Evolutionary conservation across 1,284 basidiomycete genomes (phyloP).

Genomic region (Leccinum pachyderme): DNA sequence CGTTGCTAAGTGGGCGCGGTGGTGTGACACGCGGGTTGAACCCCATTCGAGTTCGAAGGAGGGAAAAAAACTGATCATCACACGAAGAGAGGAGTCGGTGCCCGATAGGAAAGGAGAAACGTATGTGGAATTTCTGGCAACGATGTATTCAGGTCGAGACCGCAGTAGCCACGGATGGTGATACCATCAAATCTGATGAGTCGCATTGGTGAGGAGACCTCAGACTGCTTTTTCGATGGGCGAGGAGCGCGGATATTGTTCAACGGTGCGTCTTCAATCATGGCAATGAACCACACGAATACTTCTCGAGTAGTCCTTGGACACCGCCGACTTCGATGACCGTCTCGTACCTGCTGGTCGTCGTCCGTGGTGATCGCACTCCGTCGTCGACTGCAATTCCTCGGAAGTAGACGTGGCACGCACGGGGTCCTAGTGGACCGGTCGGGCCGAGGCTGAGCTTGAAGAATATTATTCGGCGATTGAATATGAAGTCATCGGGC

Average conservation of each 20-base stretch:
- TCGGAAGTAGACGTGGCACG: slow-evolving; percentile 11
- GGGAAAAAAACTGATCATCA: slow-evolving; percentile 7
- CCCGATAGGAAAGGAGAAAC: background rate
- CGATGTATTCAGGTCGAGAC: background rate
- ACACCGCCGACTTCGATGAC: slow-evolving; percentile 16
- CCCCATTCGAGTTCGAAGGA: background rate
- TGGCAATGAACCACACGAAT: background rate
- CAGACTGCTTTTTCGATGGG: background rate
- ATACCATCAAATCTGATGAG: slow-evolving; percentile 9
- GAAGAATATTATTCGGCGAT: background rate
- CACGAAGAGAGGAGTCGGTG: background rate
- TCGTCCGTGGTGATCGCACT: slow-evolving; percentile 17
- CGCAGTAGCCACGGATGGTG: background rate
- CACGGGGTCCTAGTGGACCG: background rate
- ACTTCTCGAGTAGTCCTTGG: slow-evolving; percentile 4
- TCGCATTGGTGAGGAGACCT: background rate
- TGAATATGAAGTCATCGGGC: background rate
- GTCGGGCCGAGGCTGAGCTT: background rate
- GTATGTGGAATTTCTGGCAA: background rate
- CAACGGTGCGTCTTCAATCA: background rate
- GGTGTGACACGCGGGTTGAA: slow-evolving; percentile 4
- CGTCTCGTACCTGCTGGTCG: background rate
- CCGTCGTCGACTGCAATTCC: slow-evolving; percentile 1
- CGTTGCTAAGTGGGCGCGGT: slow-evolving; percentile 7
- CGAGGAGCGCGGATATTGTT: slow-evolving; percentile 20